Evolutionary conservation across 495 filamentous ascomycete genomes (phyloP), one percentile per base, ranked within the genome.

Genomic region (Hypomontagnella monticulosa): DNA sequence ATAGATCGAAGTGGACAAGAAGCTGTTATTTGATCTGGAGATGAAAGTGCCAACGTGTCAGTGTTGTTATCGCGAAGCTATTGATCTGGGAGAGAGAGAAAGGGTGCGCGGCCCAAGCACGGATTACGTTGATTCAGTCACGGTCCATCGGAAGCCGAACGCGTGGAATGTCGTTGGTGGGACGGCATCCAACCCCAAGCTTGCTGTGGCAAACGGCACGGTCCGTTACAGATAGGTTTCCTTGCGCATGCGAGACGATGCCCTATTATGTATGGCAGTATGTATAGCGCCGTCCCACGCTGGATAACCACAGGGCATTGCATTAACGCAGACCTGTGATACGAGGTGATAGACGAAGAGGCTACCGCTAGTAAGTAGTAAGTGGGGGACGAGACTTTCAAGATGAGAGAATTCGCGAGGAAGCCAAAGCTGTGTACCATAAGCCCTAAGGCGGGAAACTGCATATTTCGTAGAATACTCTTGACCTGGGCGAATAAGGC

Each of bases 131-230:
- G 30, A 15, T 15, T 37, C 27, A 37, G 43, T 57, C 34, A 37
- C 37, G 15, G 49, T 52, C 15, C 12, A 57, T 46, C 51, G 40
- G 23, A 41, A 7, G 15, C 51, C 57, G 48, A 38, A 32, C 50
- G 30, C 37, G 42, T 58, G 65, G 44, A 53, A 63, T 37, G 40
- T 34, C 41, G 40, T 34, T 20, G 43, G 59, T 60, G 60, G 66
- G 60, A 63, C 59, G 44, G 38, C 50, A 58, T 55, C 19, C n/a
- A 36, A 36, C 34, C 14, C 55, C 9, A 33, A 32, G 34, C 23
- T 57, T 44, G 53, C 33, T 46, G 59, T 69, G 49, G 48, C 59
- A 55, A 62, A 69, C 59, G 66, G 66, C 66, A 63, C 66, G 66
- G 60, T 41, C 60, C 60, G 50, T 38, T 57, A 63, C 58, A 68